A percentile compares a stretch with the other conserved stretches of the same genome.
phyloP scores from a whole-genome alignment of 2,329 filamentous ascomycete species.

The Ascochyta pisi region DNA sequence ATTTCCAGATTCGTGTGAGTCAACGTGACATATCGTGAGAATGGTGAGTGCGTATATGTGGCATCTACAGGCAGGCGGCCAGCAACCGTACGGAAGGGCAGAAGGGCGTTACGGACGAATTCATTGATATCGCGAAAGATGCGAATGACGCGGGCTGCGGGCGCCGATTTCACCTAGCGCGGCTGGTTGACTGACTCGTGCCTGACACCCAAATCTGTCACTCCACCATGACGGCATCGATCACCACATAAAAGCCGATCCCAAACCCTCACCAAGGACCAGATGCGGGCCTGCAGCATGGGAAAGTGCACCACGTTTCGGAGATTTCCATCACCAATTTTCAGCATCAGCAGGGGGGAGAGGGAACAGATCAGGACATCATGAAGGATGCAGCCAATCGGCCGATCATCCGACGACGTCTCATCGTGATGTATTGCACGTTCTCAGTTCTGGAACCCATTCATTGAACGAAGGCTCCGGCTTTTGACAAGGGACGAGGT shows the following conservation, averaged over 20 bases:
- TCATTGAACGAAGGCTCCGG: slow-evolving; percentile 1
- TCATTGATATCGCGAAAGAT: slow-evolving; percentile 13
- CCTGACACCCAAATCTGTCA: slow-evolving; percentile 5
- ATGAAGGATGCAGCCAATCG: slow-evolving; percentile 8
- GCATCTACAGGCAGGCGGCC: slow-evolving; percentile 1
- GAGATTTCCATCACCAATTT: slow-evolving; percentile 7
- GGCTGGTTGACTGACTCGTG: slow-evolving; percentile 15
- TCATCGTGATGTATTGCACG: slow-evolving; percentile 1
- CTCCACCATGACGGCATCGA: slow-evolving; percentile 18
- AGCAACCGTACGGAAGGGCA: not conserved
- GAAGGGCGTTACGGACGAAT: slow-evolving; percentile 13
- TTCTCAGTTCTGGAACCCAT: not conserved
- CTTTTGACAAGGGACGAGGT: not conserved
- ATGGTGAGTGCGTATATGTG: not conserved
- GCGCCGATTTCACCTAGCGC: slow-evolving; percentile 15
- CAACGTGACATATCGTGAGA: slow-evolving; percentile 6
- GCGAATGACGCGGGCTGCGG: slow-evolving; percentile 15
- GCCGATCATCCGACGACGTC: not conserved
- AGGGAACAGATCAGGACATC: slow-evolving; percentile 1
- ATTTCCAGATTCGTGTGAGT: not conserved
- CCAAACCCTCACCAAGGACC: not conserved
- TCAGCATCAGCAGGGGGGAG: slow-evolving; percentile 1
- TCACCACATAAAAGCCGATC: slow-evolving; percentile 18
- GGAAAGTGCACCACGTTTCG: slow-evolving; percentile 6
- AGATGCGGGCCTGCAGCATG: slow-evolving; percentile 5